Conservation (phyloP, 2,329 filamentous ascomycete species). For the Fusarium sulawesiense region DNA sequence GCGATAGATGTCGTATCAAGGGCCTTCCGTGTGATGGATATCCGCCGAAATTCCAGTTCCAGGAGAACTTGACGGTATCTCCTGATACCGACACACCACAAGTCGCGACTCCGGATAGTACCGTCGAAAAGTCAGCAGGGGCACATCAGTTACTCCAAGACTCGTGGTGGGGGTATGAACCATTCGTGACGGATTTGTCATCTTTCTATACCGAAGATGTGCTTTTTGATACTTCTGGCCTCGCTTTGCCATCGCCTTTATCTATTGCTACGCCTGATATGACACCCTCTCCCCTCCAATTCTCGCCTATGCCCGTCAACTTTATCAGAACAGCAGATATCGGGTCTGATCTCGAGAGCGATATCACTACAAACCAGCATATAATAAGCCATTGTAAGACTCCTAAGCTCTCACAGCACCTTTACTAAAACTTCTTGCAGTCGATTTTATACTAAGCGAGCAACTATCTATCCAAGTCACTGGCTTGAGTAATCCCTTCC, state of each 20-base stretch:
- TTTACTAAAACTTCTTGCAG: conserved; percentile 5
- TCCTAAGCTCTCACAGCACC: accelerated
- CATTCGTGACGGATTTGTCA: accelerated
- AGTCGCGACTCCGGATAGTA: neutral
- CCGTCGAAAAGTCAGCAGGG: accelerated
- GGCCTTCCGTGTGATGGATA: conserved; percentile 49
- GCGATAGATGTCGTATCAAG: conserved; percentile 46
- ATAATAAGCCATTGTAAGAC: conserved; percentile 28
- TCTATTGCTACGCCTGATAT: neutral
- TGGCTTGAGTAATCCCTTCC: conserved; percentile 41
- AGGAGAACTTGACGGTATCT: conserved; percentile 16
- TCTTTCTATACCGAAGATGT: neutral
- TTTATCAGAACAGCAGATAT: neutral
- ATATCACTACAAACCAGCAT: conserved; percentile 8
- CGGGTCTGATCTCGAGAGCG: conserved; percentile 1
- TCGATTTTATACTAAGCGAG: conserved; percentile 37
- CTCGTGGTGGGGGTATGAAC: accelerated
- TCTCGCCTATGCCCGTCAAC: neutral
- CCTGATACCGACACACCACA: accelerated
- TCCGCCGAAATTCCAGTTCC: conserved; percentile 47
- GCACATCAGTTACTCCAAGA: neutral
- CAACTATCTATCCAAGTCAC: conserved; percentile 34
- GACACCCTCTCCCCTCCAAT: accelerated
- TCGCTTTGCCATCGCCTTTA: neutral
- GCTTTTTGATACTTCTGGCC: neutral